phyloP scores from a whole-genome alignment of 1,139 yeast species.

The Casaregolazyma lundiana region DNA sequence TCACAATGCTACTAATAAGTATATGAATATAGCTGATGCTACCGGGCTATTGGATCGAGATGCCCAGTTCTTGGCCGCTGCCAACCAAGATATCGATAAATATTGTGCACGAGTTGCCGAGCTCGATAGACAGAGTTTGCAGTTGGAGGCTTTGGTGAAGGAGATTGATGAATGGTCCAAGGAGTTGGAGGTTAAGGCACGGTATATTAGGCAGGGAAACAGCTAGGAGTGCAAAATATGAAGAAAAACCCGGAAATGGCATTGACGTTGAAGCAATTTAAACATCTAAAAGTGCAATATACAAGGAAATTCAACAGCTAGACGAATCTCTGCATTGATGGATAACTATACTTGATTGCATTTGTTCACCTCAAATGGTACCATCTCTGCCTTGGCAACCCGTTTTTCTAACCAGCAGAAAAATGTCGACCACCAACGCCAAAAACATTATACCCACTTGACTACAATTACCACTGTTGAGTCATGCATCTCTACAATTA shows the following conservation, averaged over 20 bases:
- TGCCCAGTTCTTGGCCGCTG: conserved; percentile 18
- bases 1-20: conserved; percentile 28
- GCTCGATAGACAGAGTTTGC: conserved; percentile 45
- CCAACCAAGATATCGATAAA: conserved; percentile 18
- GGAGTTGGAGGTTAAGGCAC: conserved; percentile 44
- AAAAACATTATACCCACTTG: too few species aligned
- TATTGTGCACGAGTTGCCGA: conserved; percentile 31
- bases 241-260: too few species aligned
- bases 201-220: conserved; percentile 14
- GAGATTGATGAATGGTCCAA: conserved; percentile 61
- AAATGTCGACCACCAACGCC: too few species aligned
- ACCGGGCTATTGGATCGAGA: conserved; percentile 27
- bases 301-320: too few species aligned
- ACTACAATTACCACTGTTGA: too few species aligned
- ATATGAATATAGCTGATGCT: conserved; percentile 27
- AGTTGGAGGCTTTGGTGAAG: conserved; percentile 43
- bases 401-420: too few species aligned
- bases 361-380: too few species aligned
- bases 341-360: too few species aligned
- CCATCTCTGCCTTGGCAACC: too few species aligned
- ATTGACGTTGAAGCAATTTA: background rate
- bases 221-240: too few species aligned
- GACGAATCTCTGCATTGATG: too few species aligned
- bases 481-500: too few species aligned
- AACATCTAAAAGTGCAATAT: background rate